phyloP scores from a whole-genome alignment of 768 basidiomycete species.

The Termitomyces sp. region DNA sequence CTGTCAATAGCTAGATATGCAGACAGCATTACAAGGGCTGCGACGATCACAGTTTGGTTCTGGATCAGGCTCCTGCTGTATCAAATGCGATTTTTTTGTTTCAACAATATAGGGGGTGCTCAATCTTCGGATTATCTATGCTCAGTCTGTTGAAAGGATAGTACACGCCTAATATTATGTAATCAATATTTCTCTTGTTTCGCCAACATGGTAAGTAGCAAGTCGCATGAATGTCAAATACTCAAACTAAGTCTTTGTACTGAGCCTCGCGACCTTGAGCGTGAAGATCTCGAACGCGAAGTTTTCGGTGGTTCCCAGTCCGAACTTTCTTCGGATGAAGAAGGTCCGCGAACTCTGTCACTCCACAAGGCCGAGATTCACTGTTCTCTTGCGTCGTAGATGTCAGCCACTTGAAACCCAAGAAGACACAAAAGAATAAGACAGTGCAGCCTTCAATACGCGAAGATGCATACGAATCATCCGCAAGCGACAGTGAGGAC shows the following conservation, averaged over 20 bases:
- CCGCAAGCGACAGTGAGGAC: constrained; percentile 38
- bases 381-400: constrained; percentile 20
- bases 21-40: neutral
- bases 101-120: no score
- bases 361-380: neutral
- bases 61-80: no score
- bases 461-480: constrained; percentile 52
- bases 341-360: constrained; percentile 27
- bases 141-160: no score
- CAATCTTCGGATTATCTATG: no score
- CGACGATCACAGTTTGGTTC: no score
- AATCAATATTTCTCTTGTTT: neutral
- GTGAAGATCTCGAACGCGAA: constrained; percentile 52
- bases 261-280: constrained; percentile 38
- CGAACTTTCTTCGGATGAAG: constrained; percentile 75
- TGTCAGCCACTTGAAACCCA: constrained; percentile 35
- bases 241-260: neutral
- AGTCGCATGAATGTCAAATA: neutral
- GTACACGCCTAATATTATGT: neutral
- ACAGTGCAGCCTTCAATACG: constrained; percentile 30
- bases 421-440: constrained; percentile 23
- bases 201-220: neutral
- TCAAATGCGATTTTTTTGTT: no score
- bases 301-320: constrained; percentile 84
- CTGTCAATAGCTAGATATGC: no score